Base-by-base conservation (phyloP, 2,329 filamentous ascomycete genomes). In the Scedosporium boydii region DNA sequence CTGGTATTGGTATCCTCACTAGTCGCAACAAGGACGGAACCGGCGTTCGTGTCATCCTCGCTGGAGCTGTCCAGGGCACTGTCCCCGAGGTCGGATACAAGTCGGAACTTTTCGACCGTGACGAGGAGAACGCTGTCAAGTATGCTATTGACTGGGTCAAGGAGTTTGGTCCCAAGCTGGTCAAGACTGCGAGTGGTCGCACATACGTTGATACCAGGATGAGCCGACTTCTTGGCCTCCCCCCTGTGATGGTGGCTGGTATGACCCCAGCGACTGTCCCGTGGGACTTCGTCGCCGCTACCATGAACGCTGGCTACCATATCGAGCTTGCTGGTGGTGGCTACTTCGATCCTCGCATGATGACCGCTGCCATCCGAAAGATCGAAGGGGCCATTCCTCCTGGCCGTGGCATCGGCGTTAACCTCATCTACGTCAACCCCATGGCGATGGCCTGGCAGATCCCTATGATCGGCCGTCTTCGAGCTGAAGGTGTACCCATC, bases 21-120 rank as follows among this genome's bases (percentile, higher is more conserved):
- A 98, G 96, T 82, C 91, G 95, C 70, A 99, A 98, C 83, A 99
- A 99, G 81, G 96, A 99, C 75, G 95, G 95, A 66, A 98, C 92
- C 63, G 95, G 95, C 70, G 95, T 99, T 42, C 91, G 93, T 65
- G 93, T 99, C 67, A 96, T 99, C 67, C 83, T 99, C 63, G 95
- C 92, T 53, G 95, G 96, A 66, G 85, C 91, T n/a, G 89, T 99
- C 69, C 90, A 93, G 70, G 93, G 93, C 60, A 92, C 92, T 21
- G 89, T 96, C 64, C 82, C 84, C 38, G 95, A 98, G 75, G 89
- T 99, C 65, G 95, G 95, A 62, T 99, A 97, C 82, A 99, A 99
- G 82, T 89, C 93, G 2, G 95, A 99, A 77, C 82, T 99, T 60
- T 99, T 99, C 69, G 93, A 99, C 73, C 89, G 95, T 63, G 95